Base-by-base conservation (phyloP, 2,329 filamentous ascomycete species). In the Pseudogymnoascus sp. region DNA sequence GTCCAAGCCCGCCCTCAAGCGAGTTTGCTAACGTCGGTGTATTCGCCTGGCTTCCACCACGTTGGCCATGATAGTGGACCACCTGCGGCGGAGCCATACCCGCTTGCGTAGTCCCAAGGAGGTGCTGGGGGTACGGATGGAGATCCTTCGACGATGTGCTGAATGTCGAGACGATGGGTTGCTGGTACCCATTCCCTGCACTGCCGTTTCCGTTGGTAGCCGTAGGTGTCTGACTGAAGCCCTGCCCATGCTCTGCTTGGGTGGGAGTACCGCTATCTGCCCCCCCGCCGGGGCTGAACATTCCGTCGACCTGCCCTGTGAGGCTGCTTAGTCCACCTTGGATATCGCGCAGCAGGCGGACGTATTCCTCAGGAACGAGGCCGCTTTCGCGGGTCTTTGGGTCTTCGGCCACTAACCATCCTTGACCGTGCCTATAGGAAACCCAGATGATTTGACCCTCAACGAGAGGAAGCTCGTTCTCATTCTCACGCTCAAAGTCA, bases 391-490 rank as follows among this genome's bases (percentile, higher is more conserved):
- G 91, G 0, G 92, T 97, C 75, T 91, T 93, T 11, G 93, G 93
- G 72, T 99, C 95, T 77, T 97, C 91, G 3, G 95, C 95, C 23
- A 99, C 95, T 61, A 99, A 82, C 95, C 95, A 99, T 63, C 95
- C 95, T 76, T 97, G 92, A 14, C 93, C 93, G 73, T 97, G 93
- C 46, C 95, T 85, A 75, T 97, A 99, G 14, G 91, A 96, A 23
- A 99, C 93, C 80, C 95, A 89, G 63, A 99, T 96, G 63, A 97
- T 91, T 72, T 99, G 95, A 5, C 95, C 95, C 76, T 99, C 95
- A 0, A 91, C 87, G 56, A 99, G 79, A 3, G 92, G 91, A 63
- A 99, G 79, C 75, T 99, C 95, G 73, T 97, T 99, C 74, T 97
- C 92, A 74, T 97, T 97, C 75, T 97, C 93, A 34, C 93, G 85